A percentile compares a stretch with the other conserved stretches of the same genome.
Evolutionary conservation across 2,329 filamentous ascomycete species (phyloP).

Genomic region (Verticillium zaregamsianum): DNA sequence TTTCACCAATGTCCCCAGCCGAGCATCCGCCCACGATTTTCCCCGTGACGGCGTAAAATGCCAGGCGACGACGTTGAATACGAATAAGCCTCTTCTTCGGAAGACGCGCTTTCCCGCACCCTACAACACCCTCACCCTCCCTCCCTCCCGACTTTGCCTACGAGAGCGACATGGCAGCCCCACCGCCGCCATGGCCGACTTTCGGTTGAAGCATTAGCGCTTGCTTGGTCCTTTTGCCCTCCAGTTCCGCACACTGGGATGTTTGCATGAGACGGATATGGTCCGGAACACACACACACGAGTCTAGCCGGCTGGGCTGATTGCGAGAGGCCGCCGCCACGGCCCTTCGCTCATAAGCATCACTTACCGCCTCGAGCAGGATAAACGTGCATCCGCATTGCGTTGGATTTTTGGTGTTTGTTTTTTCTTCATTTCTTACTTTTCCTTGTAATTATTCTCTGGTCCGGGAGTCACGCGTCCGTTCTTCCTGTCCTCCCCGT

Average conservation of each 20-base stretch:
- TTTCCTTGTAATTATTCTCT: slow-evolving; percentile 8
- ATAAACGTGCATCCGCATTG: background rate
- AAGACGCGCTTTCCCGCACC: background rate
- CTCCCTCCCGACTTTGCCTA: background rate
- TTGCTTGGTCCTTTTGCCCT: background rate
- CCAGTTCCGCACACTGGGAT: background rate
- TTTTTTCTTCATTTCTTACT: slow-evolving; percentile 16
- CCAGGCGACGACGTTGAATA: background rate
- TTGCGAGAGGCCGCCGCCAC: background rate
- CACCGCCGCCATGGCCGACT: background rate
- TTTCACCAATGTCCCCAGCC: background rate
- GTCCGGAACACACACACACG: background rate
- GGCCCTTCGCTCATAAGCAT: background rate
- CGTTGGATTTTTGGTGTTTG: slow-evolving; percentile 2
- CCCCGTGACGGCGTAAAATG: background rate
- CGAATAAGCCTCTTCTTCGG: background rate
- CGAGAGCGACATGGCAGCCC: background rate
- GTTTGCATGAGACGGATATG: background rate
- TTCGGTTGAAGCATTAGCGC: background rate
- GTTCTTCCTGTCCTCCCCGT: background rate
- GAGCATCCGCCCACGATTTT: too few relatives aligned
- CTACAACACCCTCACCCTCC: background rate
- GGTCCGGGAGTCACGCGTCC: background rate
- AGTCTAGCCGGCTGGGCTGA: background rate
- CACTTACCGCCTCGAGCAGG: slow-evolving; percentile 1